phyloP scores from a whole-genome alignment of 768 basidiomycete genomes.

The Lanmaoa rubissima region DNA sequence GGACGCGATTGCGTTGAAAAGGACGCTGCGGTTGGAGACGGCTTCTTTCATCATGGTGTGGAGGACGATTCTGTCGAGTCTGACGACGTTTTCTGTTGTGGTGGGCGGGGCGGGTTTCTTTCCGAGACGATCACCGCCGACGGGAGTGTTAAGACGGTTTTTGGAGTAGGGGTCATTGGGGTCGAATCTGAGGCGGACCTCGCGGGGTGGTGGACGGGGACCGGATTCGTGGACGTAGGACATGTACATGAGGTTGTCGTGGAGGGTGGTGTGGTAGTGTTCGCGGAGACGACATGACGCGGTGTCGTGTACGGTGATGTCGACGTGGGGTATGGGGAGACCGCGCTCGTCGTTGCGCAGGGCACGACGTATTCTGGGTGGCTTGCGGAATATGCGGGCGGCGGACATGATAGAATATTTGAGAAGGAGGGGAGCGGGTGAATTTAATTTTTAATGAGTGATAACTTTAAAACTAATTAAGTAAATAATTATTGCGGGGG shows the following conservation, averaged over 20 bases:
- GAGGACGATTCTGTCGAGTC: slow-evolving; percentile 80
- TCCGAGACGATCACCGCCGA: slow-evolving; percentile 67
- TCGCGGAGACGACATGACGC: slow-evolving; percentile 71
- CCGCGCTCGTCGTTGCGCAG: slow-evolving; percentile 51
- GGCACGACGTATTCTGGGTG: slow-evolving; percentile 43
- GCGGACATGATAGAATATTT: slow-evolving; percentile 11
- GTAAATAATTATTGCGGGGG: background rate
- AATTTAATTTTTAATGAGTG: background rate
- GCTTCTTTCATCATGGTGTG: slow-evolving; percentile 87
- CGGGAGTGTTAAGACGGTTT: slow-evolving; percentile 71
- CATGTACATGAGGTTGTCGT: slow-evolving; percentile 92
- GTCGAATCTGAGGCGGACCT: slow-evolving; percentile 69
- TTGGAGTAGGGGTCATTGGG: slow-evolving; percentile 79
- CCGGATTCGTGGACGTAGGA: slow-evolving; percentile 76
- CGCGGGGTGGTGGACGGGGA: slow-evolving; percentile 51
- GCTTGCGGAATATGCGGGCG: slow-evolving; percentile 51
- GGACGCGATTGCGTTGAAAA: slow-evolving; percentile 86
- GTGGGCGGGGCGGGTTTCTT: slow-evolving; percentile 66
- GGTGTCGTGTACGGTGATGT: slow-evolving; percentile 64
- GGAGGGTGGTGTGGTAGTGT: slow-evolving; percentile 82
- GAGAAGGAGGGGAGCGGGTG: too few relatives aligned
- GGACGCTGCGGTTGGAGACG: slow-evolving; percentile 60
- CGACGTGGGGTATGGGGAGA: slow-evolving; percentile 74
- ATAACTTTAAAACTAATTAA: background rate
- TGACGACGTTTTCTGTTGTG: slow-evolving; percentile 65